Percentiles rank a stretch among this genome's conserved stretches.
These are phyloP conservation scores for Ceratocystis papillata DNA, from an alignment of 2,329 filamentous ascomycete genomes.

Conservation along the genomic window DNA sequence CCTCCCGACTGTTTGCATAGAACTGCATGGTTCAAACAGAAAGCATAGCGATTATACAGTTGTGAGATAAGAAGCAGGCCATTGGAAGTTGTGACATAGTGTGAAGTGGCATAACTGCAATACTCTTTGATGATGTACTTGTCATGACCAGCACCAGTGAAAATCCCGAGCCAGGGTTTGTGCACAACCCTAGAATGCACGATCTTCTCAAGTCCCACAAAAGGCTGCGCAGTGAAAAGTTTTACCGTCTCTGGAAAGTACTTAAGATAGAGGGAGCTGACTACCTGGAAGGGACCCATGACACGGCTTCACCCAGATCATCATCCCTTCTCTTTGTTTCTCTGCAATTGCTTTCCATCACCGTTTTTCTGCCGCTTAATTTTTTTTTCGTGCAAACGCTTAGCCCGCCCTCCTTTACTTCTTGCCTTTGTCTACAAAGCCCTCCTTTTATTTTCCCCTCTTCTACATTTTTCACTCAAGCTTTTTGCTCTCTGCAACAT, in stretches of 20 bases:
- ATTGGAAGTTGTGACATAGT: too few species aligned
- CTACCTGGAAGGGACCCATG: background rate
- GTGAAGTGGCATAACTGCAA: too few species aligned
- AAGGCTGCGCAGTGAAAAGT: background rate
- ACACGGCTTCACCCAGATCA: background rate
- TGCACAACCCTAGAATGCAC: background rate
- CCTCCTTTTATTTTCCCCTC: background rate
- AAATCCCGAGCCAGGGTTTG: background rate
- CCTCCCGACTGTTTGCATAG: too few species aligned
- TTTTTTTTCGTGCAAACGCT: background rate
- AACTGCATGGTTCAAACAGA: too few species aligned
- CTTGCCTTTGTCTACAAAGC: background rate
- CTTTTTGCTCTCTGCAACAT: background rate
- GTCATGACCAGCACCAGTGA: background rate
- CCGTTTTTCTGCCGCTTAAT: background rate
- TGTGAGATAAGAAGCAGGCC: too few species aligned
- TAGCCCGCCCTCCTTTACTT: background rate
- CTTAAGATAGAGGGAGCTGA: background rate
- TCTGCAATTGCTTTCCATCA: background rate
- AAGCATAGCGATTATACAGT: too few species aligned
- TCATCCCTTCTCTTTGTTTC: background rate
- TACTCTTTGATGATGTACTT: background rate
- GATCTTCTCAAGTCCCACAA: background rate
- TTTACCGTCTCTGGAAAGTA: background rate
- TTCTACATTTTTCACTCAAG: background rate